Evolutionary conservation across 257 asterid species (phyloP), one percentile per base, ranked within the genome.

Genomic region (Plectranthus barbatus): DNA sequence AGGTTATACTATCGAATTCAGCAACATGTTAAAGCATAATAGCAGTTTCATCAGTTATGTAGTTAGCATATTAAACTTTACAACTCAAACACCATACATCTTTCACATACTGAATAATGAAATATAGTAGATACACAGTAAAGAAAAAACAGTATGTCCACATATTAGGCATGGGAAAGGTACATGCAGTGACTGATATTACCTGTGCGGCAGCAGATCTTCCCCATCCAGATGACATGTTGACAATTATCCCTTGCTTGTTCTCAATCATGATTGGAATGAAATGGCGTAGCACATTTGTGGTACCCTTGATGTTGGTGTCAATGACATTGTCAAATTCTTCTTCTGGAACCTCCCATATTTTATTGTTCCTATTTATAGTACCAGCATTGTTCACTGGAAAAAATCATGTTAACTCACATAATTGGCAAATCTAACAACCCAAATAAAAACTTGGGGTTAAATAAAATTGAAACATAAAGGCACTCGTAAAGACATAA

Each of bases 161-260:
- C 9, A 33, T 20, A 47, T 60, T 11, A 67, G 66, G 63, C 52
- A 52, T 17, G 45, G 60, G 49, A 40, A 63, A 45, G 53, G 41
- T 19, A 4, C 49, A 70, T 21, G 23, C 56, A 36, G 19, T 11
- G 66, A 15, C 21, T 33, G 40, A 58, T 62, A 64, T 64, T 72
- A 92, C 98, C 97, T 84, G 99, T 63, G 96, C 97, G 51, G 99
- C 99, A 53, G 90, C 96, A 58, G 99, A 86, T 75, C 99, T 83
- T 73, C 99, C 99, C 99, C 99, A 92, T 29, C 97, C 97, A 77
- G 99, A 92, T 70, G 99, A 92, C 77, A 85, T 76, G 77, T 92
- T 92, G 64, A 92, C 94, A 67, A 92, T 77, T 61, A 92, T 76
- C 60, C 99, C 99, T 26, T 80, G 91, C 85, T 89, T 92, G 24